Evolutionary conservation across 768 basidiomycete genomes (phyloP), one percentile per base, ranked within the genome.

Genomic region (Tulasnella sp.): DNA sequence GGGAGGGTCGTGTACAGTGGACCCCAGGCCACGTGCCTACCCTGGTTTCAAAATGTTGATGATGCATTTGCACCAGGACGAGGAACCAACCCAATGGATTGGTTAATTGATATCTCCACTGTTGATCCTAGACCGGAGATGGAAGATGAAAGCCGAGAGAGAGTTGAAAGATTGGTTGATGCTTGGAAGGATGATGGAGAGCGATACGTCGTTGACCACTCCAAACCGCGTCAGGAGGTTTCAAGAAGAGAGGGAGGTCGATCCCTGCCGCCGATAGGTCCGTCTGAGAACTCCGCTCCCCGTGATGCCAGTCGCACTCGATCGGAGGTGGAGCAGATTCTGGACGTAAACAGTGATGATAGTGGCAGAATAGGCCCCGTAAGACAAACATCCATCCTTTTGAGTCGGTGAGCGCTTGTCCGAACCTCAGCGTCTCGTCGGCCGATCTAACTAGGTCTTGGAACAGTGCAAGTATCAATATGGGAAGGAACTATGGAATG

Each of bases 51-150:
- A 5, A 51, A 62, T 8, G 65, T 71, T 24, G 74, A 73, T 1
- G 66, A 69, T 53, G 53, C 64, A 1, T 45, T 43, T 19, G 61
- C 66, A 17, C 67, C 69, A 2, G 66, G 66, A 49, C 59, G 62
- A n/a, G 70, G 71, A 9, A 70, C 72, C 10, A 78, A 78, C 62
- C 76, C 74, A 9, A 67, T 76, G 17, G 75, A 77, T 62, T 73
- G 71, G 52, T 64, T 72, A 12, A 72, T 75, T 63, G 77, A 78
- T 60, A 66, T 76, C 29, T 66, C 70, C 8, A 64, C 63, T 1
- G 61, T 78, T 34, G 76, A 78, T 64, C 73, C 70, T 46, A 68
- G 69, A 27, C 65, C 70, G 8, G 70, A 72, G 15, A 66, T 66
- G 1, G 75, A 77, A 62, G 67, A 67, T 5, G 66, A 64, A 42